Conservation (phyloP, 169 alveolate species). For the Babesia ovis region DNA sequence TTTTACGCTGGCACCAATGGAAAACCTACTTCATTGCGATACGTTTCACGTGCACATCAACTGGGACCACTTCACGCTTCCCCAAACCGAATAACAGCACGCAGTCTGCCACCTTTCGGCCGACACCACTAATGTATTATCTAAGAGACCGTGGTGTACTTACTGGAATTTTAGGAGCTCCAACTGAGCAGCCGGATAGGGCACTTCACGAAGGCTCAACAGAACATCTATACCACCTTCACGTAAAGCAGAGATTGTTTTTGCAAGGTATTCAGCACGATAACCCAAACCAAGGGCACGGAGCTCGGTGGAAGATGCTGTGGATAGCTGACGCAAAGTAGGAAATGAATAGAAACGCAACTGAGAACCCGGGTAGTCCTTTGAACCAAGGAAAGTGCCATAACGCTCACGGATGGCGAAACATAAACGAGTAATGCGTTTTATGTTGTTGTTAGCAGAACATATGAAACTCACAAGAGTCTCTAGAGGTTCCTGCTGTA, state of each 20-base stretch:
- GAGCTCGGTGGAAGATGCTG: slow-evolving; percentile 46
- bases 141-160: neutral
- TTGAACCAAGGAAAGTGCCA: slow-evolving; percentile 47
- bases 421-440: slow-evolving; percentile 71
- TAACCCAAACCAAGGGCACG: slow-evolving; percentile 70
- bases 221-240: slow-evolving; percentile 62
- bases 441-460: slow-evolving; percentile 80
- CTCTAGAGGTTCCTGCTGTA: slow-evolving; percentile 76
- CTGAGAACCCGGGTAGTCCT: neutral
- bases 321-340: slow-evolving; percentile 43
- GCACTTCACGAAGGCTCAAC: slow-evolving; percentile 41
- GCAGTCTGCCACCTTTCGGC: slow-evolving; percentile 92
- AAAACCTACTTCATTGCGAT: slow-evolving; percentile 33
- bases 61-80: slow-evolving; percentile 82
- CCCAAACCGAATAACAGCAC: slow-evolving; percentile 85
- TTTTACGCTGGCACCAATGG: too few relatives aligned
- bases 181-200: slow-evolving; percentile 8
- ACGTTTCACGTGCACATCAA: slow-evolving; percentile 87
- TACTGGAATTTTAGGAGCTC: slow-evolving; percentile 39
- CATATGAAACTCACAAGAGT: slow-evolving; percentile 78
- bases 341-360: slow-evolving; percentile 70
- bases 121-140: slow-evolving; percentile 81
- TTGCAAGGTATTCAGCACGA: slow-evolving; percentile 65
- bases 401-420: slow-evolving; percentile 60
- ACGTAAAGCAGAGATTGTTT: slow-evolving; percentile 55